These are phyloP conservation scores for Pezicula rhizophila DNA, from an alignment of 2,329 filamentous ascomycete species.

Conservation along the genomic window DNA sequence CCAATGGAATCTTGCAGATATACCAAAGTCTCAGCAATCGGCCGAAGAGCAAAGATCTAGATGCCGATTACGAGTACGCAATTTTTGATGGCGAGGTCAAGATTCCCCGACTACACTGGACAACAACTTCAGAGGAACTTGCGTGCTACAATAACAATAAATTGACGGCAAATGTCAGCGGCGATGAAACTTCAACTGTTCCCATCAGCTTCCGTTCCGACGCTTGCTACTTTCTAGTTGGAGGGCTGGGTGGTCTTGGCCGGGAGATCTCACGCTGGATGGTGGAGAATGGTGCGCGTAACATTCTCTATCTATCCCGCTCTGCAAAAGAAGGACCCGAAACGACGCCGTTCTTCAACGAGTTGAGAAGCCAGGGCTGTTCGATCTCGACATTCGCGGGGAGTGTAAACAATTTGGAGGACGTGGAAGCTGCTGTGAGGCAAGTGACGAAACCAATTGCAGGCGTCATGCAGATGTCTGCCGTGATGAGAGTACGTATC, in stretches of 20 bases:
- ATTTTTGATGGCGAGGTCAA: too few relatives aligned
- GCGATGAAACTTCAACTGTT: constrained; percentile 2
- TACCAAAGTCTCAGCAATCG: too few relatives aligned
- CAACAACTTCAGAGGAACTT: too few relatives aligned
- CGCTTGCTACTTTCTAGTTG: constrained; percentile 31
- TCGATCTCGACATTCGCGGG: neutral
- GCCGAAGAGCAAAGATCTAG: too few relatives aligned
- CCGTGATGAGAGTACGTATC: too few relatives aligned
- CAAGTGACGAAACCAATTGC: neutral
- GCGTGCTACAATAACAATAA: too few relatives aligned
- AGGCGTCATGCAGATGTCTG: constrained; percentile 9
- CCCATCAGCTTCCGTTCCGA: constrained; percentile 4
- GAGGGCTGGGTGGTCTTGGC: constrained; percentile 36
- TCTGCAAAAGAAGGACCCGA: constrained; percentile 2
- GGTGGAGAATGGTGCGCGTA: constrained; percentile 29
- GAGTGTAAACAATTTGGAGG: neutral
- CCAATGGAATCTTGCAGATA: too few relatives aligned
- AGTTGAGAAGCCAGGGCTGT: neutral
- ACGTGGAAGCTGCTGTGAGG: neutral
- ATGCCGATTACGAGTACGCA: too few relatives aligned
- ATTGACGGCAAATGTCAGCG: too few relatives aligned
- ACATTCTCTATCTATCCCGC: constrained; percentile 32
- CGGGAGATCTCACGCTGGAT: constrained; percentile 30
- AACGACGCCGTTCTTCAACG: neutral
- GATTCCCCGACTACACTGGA: too few relatives aligned